phyloP scores from a whole-genome alignment of 2,329 filamentous ascomycete genomes.

The Diaporthe sp. region DNA sequence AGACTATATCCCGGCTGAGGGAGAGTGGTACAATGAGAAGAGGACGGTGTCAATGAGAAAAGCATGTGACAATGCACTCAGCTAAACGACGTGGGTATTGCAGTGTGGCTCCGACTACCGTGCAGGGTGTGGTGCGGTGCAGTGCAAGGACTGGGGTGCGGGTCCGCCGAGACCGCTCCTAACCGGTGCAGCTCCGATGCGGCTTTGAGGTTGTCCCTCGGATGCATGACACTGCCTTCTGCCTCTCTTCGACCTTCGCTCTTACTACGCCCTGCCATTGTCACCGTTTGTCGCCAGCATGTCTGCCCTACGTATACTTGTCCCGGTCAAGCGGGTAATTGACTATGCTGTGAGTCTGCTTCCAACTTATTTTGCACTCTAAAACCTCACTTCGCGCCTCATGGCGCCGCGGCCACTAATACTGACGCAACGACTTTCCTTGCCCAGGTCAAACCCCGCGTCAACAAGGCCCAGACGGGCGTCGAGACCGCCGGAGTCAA shows the following conservation, averaged over 20 bases:
- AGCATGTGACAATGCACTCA: conserved; percentile 29
- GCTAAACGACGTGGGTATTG: neutral
- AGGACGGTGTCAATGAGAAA: neutral
- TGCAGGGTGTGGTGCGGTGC: conserved; percentile 18
- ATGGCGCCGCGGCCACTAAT: neutral
- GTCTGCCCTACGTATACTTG: conserved; percentile 79
- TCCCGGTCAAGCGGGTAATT: conserved; percentile 87
- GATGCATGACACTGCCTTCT: conserved; percentile 21
- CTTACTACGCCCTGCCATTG: conserved; percentile 42
- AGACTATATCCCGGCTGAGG: neutral
- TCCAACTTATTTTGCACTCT: neutral
- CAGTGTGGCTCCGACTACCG: neutral
- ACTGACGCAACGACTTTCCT: conserved; percentile 15
- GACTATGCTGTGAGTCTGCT: conserved; percentile 79
- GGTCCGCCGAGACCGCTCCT: conserved; percentile 42
- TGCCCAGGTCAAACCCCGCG: conserved; percentile 73
- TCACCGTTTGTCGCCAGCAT: conserved; percentile 53
- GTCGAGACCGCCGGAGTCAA: conserved; percentile 95
- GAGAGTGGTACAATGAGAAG: neutral
- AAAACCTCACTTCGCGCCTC: neutral
- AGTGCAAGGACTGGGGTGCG: neutral
- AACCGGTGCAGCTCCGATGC: conserved; percentile 50
- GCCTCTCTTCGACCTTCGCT: conserved; percentile 36
- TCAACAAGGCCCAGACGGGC: conserved; percentile 82
- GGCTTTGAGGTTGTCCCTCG: conserved; percentile 24